Evolutionary conservation across 2,329 filamentous ascomycete species (phyloP), one percentile per base, ranked within the genome.

Genomic region (Lecanicillium sp.): DNA sequence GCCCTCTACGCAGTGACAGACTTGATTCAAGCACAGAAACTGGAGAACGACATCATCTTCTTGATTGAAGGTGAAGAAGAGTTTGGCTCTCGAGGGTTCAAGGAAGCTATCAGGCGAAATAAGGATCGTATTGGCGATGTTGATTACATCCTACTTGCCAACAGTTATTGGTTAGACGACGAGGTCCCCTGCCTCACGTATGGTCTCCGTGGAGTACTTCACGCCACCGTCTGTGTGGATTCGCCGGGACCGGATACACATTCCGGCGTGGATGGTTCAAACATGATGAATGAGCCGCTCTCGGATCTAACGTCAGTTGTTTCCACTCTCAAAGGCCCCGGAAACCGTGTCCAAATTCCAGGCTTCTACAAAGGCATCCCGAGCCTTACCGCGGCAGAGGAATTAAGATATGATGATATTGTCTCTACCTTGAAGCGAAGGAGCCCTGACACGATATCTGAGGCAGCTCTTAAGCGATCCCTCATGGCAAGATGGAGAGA

Each of bases 131-230:
- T 98, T 49, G 92, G 92, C 2, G 71, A 85, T 9, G 80, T 98
- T 3, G 90, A 98, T 60, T 96, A 92, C 69, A 92, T 98, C 40
- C 67, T 98, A 22, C 68, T 98, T 28, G 90, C 92, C 16, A 98
- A 98, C 67, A 95, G 89, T 61, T 98, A 98, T 67, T 98, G 92
- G 92, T 72, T 98, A 2, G 88, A 96, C 54, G 90, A 98, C 54
- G 83, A 94, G 48, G 88, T 94, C 3, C 92, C 92, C 0, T 98
- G 92, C 56, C 65, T 98, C 41, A 98, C 92, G 0, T 98, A 98
- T 45, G 92, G 92, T 1, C 72, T 96, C 6, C 79, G 92, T 35
- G 92, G 92, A 17, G 90, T 98, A 18, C 81, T 98, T 16, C 90
- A 96, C 57, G 90, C 89, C 5, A 95, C 87, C 0, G 74, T 96